Conservation (phyloP, 106 monocot genomes). For the Apostasia shenzhenica region DNA sequence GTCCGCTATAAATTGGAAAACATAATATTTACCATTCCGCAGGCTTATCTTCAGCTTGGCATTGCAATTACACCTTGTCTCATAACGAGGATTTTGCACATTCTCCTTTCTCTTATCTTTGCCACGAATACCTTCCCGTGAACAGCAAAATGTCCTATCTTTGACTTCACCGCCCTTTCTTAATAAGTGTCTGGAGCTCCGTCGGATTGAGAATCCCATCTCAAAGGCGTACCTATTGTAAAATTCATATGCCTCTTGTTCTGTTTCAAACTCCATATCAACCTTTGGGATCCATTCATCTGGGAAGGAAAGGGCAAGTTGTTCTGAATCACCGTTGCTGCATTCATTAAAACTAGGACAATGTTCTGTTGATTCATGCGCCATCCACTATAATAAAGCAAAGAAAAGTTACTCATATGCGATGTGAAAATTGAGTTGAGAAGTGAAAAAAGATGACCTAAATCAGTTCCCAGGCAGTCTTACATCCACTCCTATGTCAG, state of each 20-base stretch:
- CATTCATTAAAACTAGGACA: constrained; percentile 3
- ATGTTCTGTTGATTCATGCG: background rate
- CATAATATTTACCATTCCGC: constrained; percentile 10
- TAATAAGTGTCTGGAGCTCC: constrained; percentile 7
- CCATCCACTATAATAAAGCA: background rate
- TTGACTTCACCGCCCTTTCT: constrained; percentile 4
- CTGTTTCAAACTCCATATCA: constrained; percentile 16
- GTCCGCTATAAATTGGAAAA: constrained; percentile 5
- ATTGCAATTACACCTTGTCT: constrained; percentile 11
- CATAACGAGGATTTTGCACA: constrained; percentile 9
- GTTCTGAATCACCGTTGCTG: constrained; percentile 7
- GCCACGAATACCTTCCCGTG: constrained; percentile 9
- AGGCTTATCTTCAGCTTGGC: constrained; percentile 12
- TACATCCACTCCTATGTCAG: background rate
- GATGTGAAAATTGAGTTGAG: too few species aligned
- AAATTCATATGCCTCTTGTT: constrained; percentile 12
- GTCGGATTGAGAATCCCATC: constrained; percentile 9
- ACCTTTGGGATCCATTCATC: constrained; percentile 10
- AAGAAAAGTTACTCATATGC: too few species aligned
- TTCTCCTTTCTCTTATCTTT: constrained; percentile 9
- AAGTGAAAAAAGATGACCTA: background rate
- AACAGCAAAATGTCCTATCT: constrained; percentile 12
- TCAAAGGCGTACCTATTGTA: constrained; percentile 14
- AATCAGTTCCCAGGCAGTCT: background rate
- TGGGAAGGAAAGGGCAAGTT: constrained; percentile 4